Conservation (phyloP, 108 stramenopile genomes). For the Nitzschia sp. region DNA sequence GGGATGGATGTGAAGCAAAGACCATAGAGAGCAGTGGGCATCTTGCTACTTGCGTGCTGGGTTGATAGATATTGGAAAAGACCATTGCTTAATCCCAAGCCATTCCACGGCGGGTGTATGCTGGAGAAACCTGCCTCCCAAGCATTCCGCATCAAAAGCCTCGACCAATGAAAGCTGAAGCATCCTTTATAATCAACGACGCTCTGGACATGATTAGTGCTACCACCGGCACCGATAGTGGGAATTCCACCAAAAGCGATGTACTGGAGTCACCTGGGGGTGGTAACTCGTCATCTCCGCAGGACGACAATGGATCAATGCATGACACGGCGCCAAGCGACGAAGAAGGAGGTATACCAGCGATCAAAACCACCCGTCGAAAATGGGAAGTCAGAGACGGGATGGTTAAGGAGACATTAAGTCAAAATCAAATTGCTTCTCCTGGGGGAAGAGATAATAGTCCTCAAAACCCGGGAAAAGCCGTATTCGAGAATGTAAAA, state of each 20-base stretch:
- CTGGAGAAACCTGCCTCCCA: too few species aligned
- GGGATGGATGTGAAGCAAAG: too few species aligned
- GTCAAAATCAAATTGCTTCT: not conserved
- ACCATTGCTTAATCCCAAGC: too few species aligned
- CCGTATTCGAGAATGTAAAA: not conserved
- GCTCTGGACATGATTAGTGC: not conserved
- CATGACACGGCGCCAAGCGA: not conserved
- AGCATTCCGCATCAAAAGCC: too few species aligned
- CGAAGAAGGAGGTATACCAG: conserved; percentile 1
- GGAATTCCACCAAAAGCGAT: not conserved
- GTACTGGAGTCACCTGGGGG: not conserved
- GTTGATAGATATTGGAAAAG: too few species aligned
- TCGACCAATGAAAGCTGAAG: not conserved
- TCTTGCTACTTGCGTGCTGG: too few species aligned
- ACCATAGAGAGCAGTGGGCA: too few species aligned
- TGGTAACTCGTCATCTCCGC: too few species aligned
- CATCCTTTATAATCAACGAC: not conserved
- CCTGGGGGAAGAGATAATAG: too few species aligned
- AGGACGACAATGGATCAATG: not conserved
- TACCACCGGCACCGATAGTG: not conserved
- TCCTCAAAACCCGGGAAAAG: not conserved
- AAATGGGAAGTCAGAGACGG: not conserved
- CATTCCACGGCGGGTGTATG: too few species aligned
- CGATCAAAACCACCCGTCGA: not conserved
- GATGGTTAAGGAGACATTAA: not conserved